Conservation (phyloP, 1,139 yeast species). For the Martiniozyma asiatica region DNA sequence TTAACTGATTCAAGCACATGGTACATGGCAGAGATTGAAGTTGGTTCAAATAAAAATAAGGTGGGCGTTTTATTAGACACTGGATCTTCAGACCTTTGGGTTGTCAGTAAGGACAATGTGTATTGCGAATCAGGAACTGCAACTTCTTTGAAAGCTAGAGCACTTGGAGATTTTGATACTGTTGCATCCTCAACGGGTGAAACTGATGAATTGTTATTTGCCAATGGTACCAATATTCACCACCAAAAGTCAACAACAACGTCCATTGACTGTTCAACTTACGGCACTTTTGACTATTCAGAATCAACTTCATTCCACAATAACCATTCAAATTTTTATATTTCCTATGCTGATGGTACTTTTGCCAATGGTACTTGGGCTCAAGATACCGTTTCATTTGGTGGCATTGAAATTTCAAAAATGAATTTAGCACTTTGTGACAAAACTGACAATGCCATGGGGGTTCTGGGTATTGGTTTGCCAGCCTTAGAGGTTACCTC, state of each 20-base stretch:
- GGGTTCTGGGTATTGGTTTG: constrained; percentile 53
- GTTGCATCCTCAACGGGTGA: not conserved
- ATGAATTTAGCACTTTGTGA: constrained; percentile 50
- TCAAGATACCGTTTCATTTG: constrained; percentile 35
- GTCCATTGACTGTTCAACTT: too few species aligned
- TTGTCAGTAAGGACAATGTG: constrained; percentile 23
- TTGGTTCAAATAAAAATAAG: constrained; percentile 46
- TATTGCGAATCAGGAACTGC: constrained; percentile 17
- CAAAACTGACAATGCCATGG: constrained; percentile 36
- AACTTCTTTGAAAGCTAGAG: constrained; percentile 7
- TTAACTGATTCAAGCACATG: constrained; percentile 34
- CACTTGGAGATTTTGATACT: constrained; percentile 1
- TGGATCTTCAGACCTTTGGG: constrained; percentile 64
- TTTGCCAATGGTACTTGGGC: constrained; percentile 58
- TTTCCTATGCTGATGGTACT: constrained; percentile 52
- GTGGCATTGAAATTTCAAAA: constrained; percentile 29
- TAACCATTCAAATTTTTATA: constrained; percentile 36
- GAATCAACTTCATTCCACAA: constrained; percentile 31
- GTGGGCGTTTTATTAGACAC: constrained; percentile 50
- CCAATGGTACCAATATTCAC: not conserved
- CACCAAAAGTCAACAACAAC: constrained; percentile 26
- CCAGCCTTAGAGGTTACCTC: constrained; percentile 35
- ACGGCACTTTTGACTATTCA: too few species aligned
- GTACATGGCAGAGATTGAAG: constrained; percentile 34
- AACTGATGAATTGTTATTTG: too few species aligned